These are phyloP conservation scores for Nemophila menziesii DNA, from an alignment of 257 asterid genomes.

Conservation along the genomic window DNA sequence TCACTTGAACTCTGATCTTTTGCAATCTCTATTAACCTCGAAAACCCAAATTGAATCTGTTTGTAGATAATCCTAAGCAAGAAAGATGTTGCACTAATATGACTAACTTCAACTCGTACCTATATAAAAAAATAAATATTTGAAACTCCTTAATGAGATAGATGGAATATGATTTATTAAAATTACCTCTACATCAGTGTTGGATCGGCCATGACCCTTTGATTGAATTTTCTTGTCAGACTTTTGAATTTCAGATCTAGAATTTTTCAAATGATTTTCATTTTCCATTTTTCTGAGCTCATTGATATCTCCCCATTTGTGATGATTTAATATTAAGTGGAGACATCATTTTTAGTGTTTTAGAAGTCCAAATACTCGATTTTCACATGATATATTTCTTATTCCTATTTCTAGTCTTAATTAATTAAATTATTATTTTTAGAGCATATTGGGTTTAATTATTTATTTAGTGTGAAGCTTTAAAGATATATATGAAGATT, in stretches of 20 bases:
- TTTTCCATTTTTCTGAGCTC: constrained; percentile 35
- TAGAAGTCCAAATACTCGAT: no score
- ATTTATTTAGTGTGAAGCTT: no score
- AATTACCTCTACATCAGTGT: constrained; percentile 24
- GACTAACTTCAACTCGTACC: constrained; percentile 55
- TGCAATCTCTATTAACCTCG: constrained; percentile 46
- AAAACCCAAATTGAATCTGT: constrained; percentile 34
- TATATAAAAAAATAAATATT: constrained; percentile 10
- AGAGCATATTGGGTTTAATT: no score
- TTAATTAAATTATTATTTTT: no score
- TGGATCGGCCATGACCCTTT: neutral
- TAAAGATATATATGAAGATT: no score
- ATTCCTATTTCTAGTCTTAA: no score
- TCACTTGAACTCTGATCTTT: constrained; percentile 45
- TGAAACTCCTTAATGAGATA: neutral
- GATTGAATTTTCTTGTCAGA: constrained; percentile 8
- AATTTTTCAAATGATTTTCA: constrained; percentile 12
- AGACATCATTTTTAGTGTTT: no score
- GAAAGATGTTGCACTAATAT: constrained; percentile 40
- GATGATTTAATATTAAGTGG: no score
- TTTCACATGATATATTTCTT: no score
- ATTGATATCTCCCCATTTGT: no score
- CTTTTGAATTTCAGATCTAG: constrained; percentile 14
- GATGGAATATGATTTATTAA: neutral
- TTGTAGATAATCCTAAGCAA: constrained; percentile 37